Evolutionary conservation across 345 rosid species (phyloP).

Genomic region (Passiflora organensis): DNA sequence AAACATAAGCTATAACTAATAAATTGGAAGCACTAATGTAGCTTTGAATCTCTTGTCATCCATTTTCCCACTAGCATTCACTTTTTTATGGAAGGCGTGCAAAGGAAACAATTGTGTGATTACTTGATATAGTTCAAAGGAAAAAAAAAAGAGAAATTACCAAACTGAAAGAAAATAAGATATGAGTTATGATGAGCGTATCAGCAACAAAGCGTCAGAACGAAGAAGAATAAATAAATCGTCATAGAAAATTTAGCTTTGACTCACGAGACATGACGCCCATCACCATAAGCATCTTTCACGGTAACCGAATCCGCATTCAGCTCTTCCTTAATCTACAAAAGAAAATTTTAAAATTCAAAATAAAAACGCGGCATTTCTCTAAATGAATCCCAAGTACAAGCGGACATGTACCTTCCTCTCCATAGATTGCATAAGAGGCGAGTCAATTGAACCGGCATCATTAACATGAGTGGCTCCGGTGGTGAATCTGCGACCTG

Average conservation of each 20-base stretch:
- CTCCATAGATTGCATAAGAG: slow-evolving; percentile 92
- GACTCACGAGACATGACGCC: slow-evolving; percentile 79
- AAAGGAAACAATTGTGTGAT: too few relatives aligned
- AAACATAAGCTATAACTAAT: too few relatives aligned
- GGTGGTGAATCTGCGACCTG: slow-evolving; percentile 37
- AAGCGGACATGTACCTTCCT: slow-evolving; percentile 68
- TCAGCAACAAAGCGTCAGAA: neutral
- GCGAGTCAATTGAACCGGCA: slow-evolving; percentile 76
- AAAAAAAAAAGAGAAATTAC: too few relatives aligned
- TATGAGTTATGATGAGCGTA: too few relatives aligned
- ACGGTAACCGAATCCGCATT: slow-evolving; percentile 77
- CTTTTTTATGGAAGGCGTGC: too few relatives aligned
- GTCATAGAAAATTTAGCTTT: slow-evolving; percentile 4
- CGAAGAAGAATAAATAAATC: too few relatives aligned
- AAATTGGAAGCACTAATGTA: too few relatives aligned
- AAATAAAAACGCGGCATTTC: neutral
- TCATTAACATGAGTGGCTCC: slow-evolving; percentile 68
- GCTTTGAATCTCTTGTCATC: too few relatives aligned
- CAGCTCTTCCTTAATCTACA: slow-evolving; percentile 72
- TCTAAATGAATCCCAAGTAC: too few relatives aligned
- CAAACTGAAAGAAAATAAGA: too few relatives aligned
- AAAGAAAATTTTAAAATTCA: slow-evolving; percentile 5
- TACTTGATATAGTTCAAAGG: too few relatives aligned
- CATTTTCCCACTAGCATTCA: too few relatives aligned
- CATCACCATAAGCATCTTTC: slow-evolving; percentile 91